Conservation (phyloP, 192 early-diverging fungal genomes). For the Cladochytrium replicatum region DNA sequence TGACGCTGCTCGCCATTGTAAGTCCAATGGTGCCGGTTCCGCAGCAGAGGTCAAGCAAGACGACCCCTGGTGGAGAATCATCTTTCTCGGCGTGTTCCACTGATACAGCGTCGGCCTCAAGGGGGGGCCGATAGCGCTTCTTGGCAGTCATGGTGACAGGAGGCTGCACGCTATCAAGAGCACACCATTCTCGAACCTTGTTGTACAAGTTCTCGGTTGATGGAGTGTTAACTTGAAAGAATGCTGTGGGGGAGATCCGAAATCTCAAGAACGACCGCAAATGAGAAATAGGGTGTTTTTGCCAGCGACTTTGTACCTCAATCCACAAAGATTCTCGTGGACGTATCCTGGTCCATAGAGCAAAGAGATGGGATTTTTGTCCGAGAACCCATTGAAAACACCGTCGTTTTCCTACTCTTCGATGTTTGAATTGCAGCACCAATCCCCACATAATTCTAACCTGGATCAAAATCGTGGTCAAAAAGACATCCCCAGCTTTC, state of each 20-base stretch:
- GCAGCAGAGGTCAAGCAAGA: constrained; percentile 68
- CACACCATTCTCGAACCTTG: constrained; percentile 38
- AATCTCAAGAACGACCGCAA: no score
- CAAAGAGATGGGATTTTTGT: constrained; percentile 28
- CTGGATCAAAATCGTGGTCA: constrained; percentile 48
- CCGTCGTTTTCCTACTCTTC: constrained; percentile 35
- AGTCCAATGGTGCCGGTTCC: constrained; percentile 80
- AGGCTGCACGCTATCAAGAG: constrained; percentile 11
- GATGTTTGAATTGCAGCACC: no score
- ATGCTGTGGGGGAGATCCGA: constrained; percentile 59
- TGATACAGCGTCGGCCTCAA: background rate
- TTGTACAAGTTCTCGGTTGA: constrained; percentile 59
- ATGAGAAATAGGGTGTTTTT: constrained; percentile 2
- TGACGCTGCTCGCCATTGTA: constrained; percentile 54
- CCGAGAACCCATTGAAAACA: constrained; percentile 45
- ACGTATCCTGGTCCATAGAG: constrained; percentile 45
- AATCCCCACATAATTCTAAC: constrained; percentile 5
- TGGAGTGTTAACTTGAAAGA: constrained; percentile 72
- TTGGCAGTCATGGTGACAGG: constrained; percentile 2
- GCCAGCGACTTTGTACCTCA: constrained; percentile 13
- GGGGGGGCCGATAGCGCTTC: background rate
- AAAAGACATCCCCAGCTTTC: background rate
- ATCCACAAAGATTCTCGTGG: constrained; percentile 55
- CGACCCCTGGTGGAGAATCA: constrained; percentile 16
- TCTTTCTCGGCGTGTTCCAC: constrained; percentile 3